Conservation (phyloP, 305 asterid genomes). For the Solanum hybrid region DNA sequence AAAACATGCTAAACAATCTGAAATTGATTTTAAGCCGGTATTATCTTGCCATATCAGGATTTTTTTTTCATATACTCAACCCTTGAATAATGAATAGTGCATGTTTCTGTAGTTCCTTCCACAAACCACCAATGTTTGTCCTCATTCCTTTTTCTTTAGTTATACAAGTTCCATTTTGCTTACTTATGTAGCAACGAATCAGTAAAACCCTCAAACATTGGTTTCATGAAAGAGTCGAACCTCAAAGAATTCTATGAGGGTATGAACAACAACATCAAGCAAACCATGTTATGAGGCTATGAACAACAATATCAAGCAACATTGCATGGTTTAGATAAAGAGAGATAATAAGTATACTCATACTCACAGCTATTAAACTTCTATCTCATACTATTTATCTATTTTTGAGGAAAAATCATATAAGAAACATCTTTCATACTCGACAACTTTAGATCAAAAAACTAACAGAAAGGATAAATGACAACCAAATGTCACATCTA, state of each 20-base stretch:
- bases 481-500: background rate
- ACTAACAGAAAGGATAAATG: background rate
- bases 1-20: background rate
- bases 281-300: no score
- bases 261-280: background rate
- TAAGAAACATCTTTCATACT: background rate
- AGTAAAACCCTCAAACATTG: background rate
- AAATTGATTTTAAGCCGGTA: background rate
- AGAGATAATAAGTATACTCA: background rate
- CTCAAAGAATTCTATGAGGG: background rate
- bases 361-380: background rate
- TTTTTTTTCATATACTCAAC: background rate
- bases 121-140: background rate
- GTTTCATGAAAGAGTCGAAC: background rate
- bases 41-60: background rate
- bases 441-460: background rate
- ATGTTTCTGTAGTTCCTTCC: background rate
- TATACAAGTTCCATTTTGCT: background rate
- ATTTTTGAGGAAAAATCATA: background rate
- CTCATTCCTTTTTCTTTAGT: background rate
- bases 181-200: background rate
- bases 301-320: background rate
- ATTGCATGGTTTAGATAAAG: background rate
- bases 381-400: background rate
- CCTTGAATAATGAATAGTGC: background rate